phyloP scores from a whole-genome alignment of 495 filamentous ascomycete species.

The Penicillium pulvis region DNA sequence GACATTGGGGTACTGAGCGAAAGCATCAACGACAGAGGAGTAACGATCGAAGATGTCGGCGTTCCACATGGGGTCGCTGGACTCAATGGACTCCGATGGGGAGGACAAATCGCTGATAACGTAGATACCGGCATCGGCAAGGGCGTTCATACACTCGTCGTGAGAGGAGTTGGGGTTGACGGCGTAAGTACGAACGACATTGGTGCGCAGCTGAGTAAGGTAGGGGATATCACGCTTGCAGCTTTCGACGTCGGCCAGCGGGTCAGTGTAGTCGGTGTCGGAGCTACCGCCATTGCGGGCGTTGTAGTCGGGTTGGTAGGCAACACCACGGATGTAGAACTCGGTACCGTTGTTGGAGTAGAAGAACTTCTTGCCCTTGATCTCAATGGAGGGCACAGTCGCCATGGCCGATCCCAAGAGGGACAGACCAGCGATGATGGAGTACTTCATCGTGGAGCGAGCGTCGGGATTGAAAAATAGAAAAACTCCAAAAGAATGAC shows the following conservation, averaged over 20 bases:
- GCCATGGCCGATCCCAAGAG: slow-evolving; percentile 57
- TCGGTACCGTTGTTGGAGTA: slow-evolving; percentile 74
- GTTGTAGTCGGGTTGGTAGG: slow-evolving; percentile 73
- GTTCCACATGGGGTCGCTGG: slow-evolving; percentile 76
- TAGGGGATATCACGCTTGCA: slow-evolving; percentile 89
- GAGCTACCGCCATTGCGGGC: slow-evolving; percentile 21
- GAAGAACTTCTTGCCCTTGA: slow-evolving; percentile 68
- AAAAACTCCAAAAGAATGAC: slow-evolving; percentile 22
- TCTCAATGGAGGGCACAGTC: slow-evolving; percentile 63
- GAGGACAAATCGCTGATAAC: slow-evolving; percentile 88
- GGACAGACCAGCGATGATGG: slow-evolving; percentile 51
- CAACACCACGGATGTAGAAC: slow-evolving; percentile 90
- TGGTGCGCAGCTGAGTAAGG: slow-evolving; percentile 75
- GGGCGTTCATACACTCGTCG: slow-evolving; percentile 77
- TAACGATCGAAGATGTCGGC: slow-evolving; percentile 78
- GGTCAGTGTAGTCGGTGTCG: slow-evolving; percentile 55
- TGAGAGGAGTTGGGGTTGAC: slow-evolving; percentile 81
- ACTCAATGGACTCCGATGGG: slow-evolving; percentile 80
- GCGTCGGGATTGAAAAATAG: slow-evolving; percentile 11
- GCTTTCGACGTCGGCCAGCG: slow-evolving; percentile 66
- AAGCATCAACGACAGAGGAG: slow-evolving; percentile 79
- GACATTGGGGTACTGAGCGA: slow-evolving; percentile 81
- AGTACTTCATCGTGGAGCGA: slow-evolving; percentile 45
- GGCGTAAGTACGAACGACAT: slow-evolving; percentile 93
- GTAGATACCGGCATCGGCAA: slow-evolving; percentile 93